Percentiles rank a stretch among this genome's conserved stretches.
Conservation (phyloP, 305 asterid genomes). For the Rubia occidens region DNA sequence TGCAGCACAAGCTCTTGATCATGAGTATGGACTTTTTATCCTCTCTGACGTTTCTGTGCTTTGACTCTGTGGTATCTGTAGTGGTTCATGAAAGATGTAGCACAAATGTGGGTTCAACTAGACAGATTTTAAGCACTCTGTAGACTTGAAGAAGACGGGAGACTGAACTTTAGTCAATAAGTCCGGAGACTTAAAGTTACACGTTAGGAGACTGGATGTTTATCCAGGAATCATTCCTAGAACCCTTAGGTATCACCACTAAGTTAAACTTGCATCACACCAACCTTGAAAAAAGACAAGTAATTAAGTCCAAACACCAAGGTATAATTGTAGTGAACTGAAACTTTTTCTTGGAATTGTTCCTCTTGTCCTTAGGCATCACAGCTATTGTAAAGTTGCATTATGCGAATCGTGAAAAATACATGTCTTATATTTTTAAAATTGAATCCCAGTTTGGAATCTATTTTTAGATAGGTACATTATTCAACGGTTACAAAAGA, state of each 20-base stretch:
- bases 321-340: neutral
- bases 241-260: neutral
- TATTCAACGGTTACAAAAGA: no score
- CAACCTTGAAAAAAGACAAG: neutral
- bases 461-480: no score
- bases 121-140: neutral
- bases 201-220: neutral
- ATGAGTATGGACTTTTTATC: constrained; percentile 52
- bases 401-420: no score
- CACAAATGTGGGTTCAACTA: constrained; percentile 3
- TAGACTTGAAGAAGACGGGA: neutral
- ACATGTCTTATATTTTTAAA: no score
- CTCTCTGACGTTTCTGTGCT: neutral
- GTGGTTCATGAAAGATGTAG: neutral
- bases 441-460: no score
- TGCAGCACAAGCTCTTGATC: constrained; percentile 93
- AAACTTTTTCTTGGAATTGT: neutral
- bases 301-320: neutral
- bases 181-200: neutral
- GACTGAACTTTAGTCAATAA: neutral
- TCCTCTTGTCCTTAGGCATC: neutral
- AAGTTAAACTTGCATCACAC: neutral
- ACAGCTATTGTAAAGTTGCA: no score
- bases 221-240: neutral
- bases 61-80: neutral